A percentile compares a stretch with the other conserved stretches of the same genome.
These are phyloP conservation scores for Haplosporangium gracile DNA, from an alignment of 192 early-diverging fungal genomes.

Conservation along the genomic window DNA sequence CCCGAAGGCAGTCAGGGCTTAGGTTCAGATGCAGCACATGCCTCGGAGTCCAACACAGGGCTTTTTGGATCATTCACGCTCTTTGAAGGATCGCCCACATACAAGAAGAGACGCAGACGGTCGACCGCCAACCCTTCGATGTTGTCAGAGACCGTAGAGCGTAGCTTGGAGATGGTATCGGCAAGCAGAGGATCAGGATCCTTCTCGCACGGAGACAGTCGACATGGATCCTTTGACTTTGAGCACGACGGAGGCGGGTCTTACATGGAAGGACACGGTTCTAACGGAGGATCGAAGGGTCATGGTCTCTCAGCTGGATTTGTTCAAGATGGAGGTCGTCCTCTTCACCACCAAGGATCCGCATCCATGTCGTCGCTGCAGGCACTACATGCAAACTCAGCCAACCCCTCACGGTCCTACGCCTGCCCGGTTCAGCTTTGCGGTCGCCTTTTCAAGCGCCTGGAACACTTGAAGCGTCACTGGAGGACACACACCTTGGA, in stretches of 20 bases:
- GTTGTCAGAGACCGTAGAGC: slow-evolving; percentile 41
- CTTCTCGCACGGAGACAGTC: slow-evolving; percentile 20
- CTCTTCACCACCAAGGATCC: slow-evolving; percentile 42
- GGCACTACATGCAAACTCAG: slow-evolving; percentile 18
- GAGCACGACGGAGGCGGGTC: slow-evolving; percentile 26
- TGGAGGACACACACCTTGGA: slow-evolving; percentile 72
- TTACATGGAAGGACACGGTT: slow-evolving; percentile 24
- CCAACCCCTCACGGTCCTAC: slow-evolving; percentile 56
- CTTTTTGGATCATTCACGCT: slow-evolving; percentile 71
- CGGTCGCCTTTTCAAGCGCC: slow-evolving; percentile 66
- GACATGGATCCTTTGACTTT: slow-evolving; percentile 32
- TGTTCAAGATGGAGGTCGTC: slow-evolving; percentile 12
- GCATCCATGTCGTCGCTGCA: slow-evolving; percentile 47
- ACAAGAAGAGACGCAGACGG: slow-evolving; percentile 78
- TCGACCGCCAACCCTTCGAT: slow-evolving; percentile 61
- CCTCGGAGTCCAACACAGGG: slow-evolving; percentile 49
- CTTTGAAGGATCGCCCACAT: slow-evolving; percentile 78
- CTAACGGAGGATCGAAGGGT: slow-evolving; percentile 1
- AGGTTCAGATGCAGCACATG: slow-evolving; percentile 16
- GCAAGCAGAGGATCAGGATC: slow-evolving; percentile 12
- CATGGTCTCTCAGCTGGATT: slow-evolving; percentile 12
- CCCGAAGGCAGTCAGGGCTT: slow-evolving; percentile 13
- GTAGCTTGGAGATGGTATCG: slow-evolving; percentile 17
- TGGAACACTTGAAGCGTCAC: slow-evolving; percentile 72
- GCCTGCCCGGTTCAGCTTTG: slow-evolving; percentile 66